These are phyloP conservation scores for Orbilia oligospora DNA, from an alignment of 2,329 filamentous ascomycete genomes.

Conservation along the genomic window DNA sequence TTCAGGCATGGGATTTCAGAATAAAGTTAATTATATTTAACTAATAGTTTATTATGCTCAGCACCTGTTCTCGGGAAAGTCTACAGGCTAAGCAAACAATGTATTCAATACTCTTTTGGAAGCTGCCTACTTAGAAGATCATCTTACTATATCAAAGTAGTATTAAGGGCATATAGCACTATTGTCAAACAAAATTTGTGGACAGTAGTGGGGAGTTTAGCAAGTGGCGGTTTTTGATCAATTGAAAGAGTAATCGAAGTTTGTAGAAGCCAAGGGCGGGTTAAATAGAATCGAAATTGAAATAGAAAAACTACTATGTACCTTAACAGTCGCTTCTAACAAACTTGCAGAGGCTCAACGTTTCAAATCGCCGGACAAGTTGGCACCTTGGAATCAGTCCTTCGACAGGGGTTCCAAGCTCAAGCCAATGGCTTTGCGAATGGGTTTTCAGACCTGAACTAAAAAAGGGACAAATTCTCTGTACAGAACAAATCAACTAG, in stretches of 20 bases:
- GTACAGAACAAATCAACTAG: background rate
- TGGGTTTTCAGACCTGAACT: background rate
- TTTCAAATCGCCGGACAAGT: constrained; percentile 1
- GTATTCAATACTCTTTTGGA: background rate
- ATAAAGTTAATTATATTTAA: constrained; percentile 11
- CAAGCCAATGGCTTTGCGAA: background rate
- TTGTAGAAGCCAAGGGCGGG: background rate
- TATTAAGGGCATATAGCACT: background rate
- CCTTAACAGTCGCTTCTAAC: background rate
- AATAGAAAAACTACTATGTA: no score
- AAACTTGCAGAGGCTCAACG: background rate
- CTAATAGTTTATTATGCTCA: background rate
- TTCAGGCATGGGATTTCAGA: background rate
- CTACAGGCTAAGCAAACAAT: background rate
- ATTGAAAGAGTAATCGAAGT: background rate
- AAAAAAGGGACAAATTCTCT: background rate
- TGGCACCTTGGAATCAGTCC: background rate
- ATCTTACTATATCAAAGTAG: no score
- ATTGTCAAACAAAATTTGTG: background rate
- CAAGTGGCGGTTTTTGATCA: background rate
- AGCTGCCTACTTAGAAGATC: background rate
- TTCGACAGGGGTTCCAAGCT: constrained; percentile 8
- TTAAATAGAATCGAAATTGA: background rate
- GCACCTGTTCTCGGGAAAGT: background rate
- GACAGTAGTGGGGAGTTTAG: constrained; percentile 5